These are phyloP conservation scores for Tricholomella constricta DNA, from an alignment of 768 basidiomycete genomes.

Conservation along the genomic window DNA sequence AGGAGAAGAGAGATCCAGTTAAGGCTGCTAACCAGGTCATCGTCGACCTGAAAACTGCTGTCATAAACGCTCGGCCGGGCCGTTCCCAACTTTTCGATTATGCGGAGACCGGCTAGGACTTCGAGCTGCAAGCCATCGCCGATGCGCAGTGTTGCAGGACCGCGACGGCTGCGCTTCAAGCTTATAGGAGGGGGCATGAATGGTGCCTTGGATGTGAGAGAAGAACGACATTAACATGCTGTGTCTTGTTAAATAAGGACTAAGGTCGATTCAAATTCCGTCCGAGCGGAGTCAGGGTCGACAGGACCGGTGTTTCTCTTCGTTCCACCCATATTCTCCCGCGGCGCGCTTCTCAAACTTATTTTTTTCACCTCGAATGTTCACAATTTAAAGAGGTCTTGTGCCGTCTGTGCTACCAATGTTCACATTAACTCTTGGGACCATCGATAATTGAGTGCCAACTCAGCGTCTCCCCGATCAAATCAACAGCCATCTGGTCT, in stretches of 20 bases:
- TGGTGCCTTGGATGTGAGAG: not conserved
- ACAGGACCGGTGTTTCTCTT: not conserved
- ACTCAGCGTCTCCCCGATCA: too few relatives aligned
- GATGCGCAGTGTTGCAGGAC: not conserved
- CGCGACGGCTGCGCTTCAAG: not conserved
- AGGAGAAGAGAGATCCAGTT: slow-evolving; percentile 17
- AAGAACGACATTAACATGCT: not conserved
- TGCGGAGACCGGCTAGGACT: slow-evolving; percentile 14
- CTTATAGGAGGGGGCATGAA: not conserved
- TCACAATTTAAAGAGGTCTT: not conserved
- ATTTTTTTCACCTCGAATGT: not conserved
- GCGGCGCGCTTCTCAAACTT: not conserved
- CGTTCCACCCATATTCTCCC: not conserved
- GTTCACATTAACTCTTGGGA: too few relatives aligned
- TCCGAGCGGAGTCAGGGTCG: slow-evolving; percentile 6
- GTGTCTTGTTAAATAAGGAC: not conserved
- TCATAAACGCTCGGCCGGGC: slow-evolving; percentile 4
- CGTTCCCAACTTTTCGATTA: slow-evolving; percentile 15
- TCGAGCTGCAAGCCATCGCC: slow-evolving; percentile 12
- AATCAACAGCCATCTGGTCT: too few relatives aligned
- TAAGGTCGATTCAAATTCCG: slow-evolving; percentile 1
- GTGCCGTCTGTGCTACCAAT: not conserved
- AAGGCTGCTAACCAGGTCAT: slow-evolving; percentile 8
- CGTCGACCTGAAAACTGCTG: slow-evolving; percentile 6
- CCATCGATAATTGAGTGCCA: too few relatives aligned